Evolutionary conservation across 2,329 filamentous ascomycete genomes (phyloP), one percentile per base, ranked within the genome.

Genomic region (Rhynchosporium graminicola): DNA sequence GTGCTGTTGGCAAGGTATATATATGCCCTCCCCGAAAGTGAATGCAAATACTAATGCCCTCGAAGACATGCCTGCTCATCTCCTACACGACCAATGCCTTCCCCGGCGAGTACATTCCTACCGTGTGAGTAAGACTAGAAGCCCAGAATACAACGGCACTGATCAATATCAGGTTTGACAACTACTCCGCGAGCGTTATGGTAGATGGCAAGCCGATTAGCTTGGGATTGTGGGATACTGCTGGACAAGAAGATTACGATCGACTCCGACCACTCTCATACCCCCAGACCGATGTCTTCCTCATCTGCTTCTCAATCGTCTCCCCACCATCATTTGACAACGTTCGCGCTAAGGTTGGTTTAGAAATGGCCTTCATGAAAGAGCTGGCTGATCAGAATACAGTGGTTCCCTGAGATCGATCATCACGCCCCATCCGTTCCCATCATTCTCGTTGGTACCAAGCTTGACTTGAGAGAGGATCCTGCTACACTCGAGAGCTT

Each of bases 31-130:
- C 46, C 42, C 31, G 45, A 57, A 48, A 45, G 36, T 26, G 3
- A 28, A 13, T 28, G 10, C n/a, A 26, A 43, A 57, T 58, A 59
- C 65, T 69, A 61, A 66, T 76, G 77, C 71, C 77, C 73, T 54
- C 42, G 48, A 65, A 97, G 94, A 99, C 95, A 83, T 99, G 95
- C 83, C 88, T 99, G 64, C 88, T 99, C 73, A 99, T 99, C 77
- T 98, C 94, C 59, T 99, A 99, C 82, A 98, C 95, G 68, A 99
- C 95, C 68, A 99, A 98, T 82, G 95, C 95, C 69, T 99, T 99
- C 78, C 95, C 95, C n/a, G 95, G 95, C 78, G 95, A 99, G 83
- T 99, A 99, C 80, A 98, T 99, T 72, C 95, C 95, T 70, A 99
- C 95, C 73, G 95, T 99, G 90, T 95, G 80, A 78, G 89, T 67